Evolutionary conservation across 83 land plant genomes (phyloP), one percentile per base, ranked within the genome.

Genomic region (Picea mariana): DNA sequence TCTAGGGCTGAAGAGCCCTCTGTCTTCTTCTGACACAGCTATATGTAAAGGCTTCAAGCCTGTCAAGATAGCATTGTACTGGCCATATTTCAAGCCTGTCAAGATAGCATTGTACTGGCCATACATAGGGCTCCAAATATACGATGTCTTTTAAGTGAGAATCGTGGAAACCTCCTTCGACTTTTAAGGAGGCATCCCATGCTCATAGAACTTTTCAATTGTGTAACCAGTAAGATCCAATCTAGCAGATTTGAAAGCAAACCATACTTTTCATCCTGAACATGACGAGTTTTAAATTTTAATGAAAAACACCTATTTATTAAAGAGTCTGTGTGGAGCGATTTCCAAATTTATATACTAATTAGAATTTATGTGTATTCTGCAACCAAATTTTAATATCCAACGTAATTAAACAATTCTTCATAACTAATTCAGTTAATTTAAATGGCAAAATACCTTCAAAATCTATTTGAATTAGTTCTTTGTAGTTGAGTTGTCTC

Each of bases 191-290:
- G 75, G 42, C 47, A 34, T 38, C 44, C 77, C 47, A 44, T 73
- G 21, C 52, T 72, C 9, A 52, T 21, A 21, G 58, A 73, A 73
- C 77, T 38, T 73, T 73, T 18, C 77, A 73, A 73, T 73, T 44
- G 58, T 55, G 58, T 55, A 12, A 55, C 58, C 58, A 73, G 23
- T 73, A 73, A 44, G 21, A 73, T 73, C 47, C 58, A 44, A 73
- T 73, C 15, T 47, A n/a, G 58, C 26, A 21, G 58, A 47, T n/a
- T 73, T 47, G 77, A 73, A 73, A 42, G 58, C 12, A 34, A 73
- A 73, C 58, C 9, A 42, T 73, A 23, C 21, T 44, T 40, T 3
- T 38, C n/a, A 71, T 71, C 40, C 42, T 71, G 75, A 31, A 71
- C 9, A 42, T 4, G 9, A 20, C 17, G 13, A 1, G 24, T 47